A percentile compares a stretch with the other conserved stretches of the same genome.
phyloP scores from a whole-genome alignment of 192 early-diverging fungal species.

The Geosiphon pyriformis region DNA sequence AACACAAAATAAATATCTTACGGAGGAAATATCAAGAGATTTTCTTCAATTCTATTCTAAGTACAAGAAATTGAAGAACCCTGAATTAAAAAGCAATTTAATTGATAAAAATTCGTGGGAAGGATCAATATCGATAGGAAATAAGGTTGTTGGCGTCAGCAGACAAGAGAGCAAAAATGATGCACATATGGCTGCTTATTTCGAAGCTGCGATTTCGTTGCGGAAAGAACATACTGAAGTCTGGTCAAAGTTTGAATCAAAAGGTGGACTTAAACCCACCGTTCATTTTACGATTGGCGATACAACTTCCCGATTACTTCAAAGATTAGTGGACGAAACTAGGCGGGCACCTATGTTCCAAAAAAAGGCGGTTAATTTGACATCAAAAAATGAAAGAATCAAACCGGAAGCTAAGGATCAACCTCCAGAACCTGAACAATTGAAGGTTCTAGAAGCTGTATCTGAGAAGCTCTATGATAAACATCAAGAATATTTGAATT shows the following conservation, averaged over 20 bases:
- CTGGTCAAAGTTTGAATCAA: conserved; percentile 38
- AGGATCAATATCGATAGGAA: conserved; percentile 33
- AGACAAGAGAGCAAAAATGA: conserved; percentile 38
- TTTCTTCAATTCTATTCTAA: conserved; percentile 39
- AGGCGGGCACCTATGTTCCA: conserved; percentile 8
- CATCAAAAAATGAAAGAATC: conserved; percentile 16
- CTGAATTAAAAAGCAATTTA: conserved; percentile 31
- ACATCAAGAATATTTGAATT: conserved; percentile 27
- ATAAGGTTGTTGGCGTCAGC: conserved; percentile 28
- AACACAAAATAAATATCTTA: conserved; percentile 29
- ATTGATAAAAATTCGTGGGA: conserved; percentile 37
- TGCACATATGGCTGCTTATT: conserved; percentile 32
- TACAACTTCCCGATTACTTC: conserved; percentile 25
- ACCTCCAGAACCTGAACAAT: not conserved
- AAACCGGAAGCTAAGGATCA: not conserved
- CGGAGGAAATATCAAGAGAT: conserved; percentile 32
- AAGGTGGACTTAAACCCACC: conserved; percentile 30
- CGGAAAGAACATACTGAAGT: conserved; percentile 31
- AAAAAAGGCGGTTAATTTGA: not conserved
- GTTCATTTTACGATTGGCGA: conserved; percentile 37
- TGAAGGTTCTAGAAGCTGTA: conserved; percentile 20
- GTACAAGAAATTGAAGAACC: conserved; percentile 29
- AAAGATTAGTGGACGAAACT: conserved; percentile 25
- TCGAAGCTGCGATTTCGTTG: conserved; percentile 36
- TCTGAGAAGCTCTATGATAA: conserved; percentile 31